Evolutionary conservation across 164 flowering plant species (phyloP).

Genomic region (Cinnamomum chago): DNA sequence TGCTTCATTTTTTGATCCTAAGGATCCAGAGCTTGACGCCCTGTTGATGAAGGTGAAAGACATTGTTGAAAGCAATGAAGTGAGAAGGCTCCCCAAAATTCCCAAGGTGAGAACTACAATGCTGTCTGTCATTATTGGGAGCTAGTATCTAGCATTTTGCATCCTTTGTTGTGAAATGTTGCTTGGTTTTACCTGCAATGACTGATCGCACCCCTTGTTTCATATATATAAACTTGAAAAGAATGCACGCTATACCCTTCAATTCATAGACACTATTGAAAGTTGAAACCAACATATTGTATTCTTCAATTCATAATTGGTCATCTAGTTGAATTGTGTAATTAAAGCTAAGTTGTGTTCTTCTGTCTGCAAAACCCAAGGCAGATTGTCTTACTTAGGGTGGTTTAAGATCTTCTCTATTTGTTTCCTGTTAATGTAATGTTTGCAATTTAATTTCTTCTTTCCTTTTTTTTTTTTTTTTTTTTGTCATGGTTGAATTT

Average conservation of each 20-base stretch:
- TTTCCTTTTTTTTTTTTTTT: no score
- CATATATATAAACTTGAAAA: not conserved
- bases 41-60: conserved; percentile 61
- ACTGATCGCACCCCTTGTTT: not conserved
- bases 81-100: conserved; percentile 77
- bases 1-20: conserved; percentile 51
- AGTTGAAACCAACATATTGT: not conserved
- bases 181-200: not conserved
- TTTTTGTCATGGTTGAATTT: no score
- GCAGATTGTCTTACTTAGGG: no score
- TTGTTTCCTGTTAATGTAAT: no score
- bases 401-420: no score
- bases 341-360: no score
- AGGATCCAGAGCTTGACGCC: conserved; percentile 35
- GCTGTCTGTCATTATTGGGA: not conserved
- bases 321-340: no score
- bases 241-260: not conserved
- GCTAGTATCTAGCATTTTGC: not conserved
- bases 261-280: not conserved
- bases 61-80: conserved; percentile 76
- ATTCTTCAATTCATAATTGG: not conserved
- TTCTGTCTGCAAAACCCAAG: no score
- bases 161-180: not conserved
- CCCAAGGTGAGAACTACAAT: conserved; percentile 54
- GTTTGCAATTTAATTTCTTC: no score